These are phyloP conservation scores for Debaryomyces udenii DNA, from an alignment of 1,139 yeast genomes.

Conservation along the genomic window DNA sequence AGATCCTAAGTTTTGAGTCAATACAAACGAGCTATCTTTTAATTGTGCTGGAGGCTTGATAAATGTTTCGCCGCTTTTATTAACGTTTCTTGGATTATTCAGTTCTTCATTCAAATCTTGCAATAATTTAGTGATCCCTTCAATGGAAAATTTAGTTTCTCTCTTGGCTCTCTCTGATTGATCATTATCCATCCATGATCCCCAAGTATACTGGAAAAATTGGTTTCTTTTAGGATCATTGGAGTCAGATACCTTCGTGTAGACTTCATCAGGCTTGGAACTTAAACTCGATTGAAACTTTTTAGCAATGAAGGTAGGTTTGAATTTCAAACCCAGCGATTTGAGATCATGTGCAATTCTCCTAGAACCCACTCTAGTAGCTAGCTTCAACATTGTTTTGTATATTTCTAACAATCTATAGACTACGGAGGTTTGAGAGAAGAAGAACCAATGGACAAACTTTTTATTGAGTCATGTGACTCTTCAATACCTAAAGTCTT, in stretches of 20 bases:
- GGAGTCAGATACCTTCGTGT: conserved; percentile 60
- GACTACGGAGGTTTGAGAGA: no score
- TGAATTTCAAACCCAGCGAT: conserved; percentile 1
- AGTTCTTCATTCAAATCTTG: conserved; percentile 39
- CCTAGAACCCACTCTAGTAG: conserved; percentile 2
- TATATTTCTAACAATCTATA: no score
- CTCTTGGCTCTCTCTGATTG: conserved; percentile 71
- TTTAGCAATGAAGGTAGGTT: conserved; percentile 4
- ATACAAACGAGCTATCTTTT: conserved; percentile 44
- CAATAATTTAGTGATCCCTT: conserved; percentile 63
- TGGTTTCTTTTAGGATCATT: conserved; percentile 70
- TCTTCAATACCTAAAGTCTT: no score
- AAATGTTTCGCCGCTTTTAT: conserved; percentile 26
- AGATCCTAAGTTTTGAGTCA: conserved; percentile 48
- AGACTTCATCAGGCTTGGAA: conserved; percentile 38
- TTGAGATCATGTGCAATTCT: background rate
- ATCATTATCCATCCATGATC: conserved; percentile 88
- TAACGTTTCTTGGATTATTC: conserved; percentile 26
- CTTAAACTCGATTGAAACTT: conserved; percentile 18
- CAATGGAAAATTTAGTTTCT: conserved; percentile 79
- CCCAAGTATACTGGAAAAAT: conserved; percentile 91
- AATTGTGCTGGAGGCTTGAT: conserved; percentile 40
- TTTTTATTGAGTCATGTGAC: conserved; percentile 1
- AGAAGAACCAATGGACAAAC: no score
- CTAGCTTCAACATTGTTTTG: conserved; percentile 4